Conservation (phyloP, 2,329 filamentous ascomycete genomes). For the Alternaria ethzedia region DNA sequence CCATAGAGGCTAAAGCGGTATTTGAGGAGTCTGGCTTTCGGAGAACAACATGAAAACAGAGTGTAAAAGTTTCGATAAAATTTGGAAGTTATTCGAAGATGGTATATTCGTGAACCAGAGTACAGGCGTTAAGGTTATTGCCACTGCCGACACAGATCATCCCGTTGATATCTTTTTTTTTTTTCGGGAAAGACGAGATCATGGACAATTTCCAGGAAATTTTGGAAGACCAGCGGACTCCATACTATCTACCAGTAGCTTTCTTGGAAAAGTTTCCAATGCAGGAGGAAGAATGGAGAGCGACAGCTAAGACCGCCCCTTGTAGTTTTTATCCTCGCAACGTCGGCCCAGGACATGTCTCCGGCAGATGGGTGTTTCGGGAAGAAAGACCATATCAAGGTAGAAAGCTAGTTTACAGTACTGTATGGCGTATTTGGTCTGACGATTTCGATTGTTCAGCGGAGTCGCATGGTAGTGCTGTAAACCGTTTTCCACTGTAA, state of each 20-base stretch:
- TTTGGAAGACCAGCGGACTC: background rate
- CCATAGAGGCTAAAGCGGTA: background rate
- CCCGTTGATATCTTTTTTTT: no score
- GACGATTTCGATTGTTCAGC: rapidly evolving
- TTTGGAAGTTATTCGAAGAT: no score
- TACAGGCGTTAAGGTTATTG: no score
- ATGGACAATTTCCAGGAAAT: rapidly evolving
- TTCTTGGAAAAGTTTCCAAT: background rate
- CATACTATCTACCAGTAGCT: background rate
- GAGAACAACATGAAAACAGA: background rate
- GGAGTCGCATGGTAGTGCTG: background rate
- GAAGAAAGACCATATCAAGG: no score
- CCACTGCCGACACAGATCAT: no score
- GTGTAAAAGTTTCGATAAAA: no score
- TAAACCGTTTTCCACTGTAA: background rate
- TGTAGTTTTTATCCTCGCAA: background rate
- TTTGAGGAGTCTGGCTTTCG: background rate
- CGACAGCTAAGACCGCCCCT: background rate
- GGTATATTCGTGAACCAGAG: no score
- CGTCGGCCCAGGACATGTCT: no score
- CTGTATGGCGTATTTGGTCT: no score
- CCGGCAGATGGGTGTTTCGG: no score
- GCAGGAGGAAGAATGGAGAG: background rate
- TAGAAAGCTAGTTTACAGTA: no score
- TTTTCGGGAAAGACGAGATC: background rate